These are phyloP conservation scores for Racocetra persica DNA, from an alignment of 371 early-diverging fungal genomes.

Conservation along the genomic window DNA sequence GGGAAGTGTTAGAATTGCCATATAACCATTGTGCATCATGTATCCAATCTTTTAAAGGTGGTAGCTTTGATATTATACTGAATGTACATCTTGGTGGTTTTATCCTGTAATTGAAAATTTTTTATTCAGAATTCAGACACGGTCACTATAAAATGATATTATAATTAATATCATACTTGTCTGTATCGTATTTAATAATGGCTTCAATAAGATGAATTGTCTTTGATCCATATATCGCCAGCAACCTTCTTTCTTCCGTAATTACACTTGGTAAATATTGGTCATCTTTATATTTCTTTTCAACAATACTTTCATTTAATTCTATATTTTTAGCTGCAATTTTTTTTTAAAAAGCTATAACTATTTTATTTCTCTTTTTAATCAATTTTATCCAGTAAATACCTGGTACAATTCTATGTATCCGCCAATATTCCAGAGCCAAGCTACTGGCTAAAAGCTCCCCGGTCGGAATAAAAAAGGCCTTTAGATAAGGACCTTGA, in stretches of 20 bases:
- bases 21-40: constrained; percentile 42
- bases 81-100: constrained; percentile 10
- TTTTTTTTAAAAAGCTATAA: background rate
- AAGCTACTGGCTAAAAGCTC: constrained; percentile 47
- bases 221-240: constrained; percentile 37
- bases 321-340: background rate
- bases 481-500: constrained; percentile 62
- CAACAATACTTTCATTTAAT: background rate
- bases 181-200: constrained; percentile 4
- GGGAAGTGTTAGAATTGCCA: background rate
- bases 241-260: constrained; percentile 1
- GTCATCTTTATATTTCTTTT: background rate
- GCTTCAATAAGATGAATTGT: constrained; percentile 22
- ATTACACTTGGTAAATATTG: background rate
- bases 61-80: background rate
- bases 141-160: background rate
- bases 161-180: background rate
- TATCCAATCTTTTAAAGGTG: constrained; percentile 44
- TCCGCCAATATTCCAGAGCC: constrained; percentile 52
- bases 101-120: background rate
- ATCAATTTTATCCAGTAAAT: background rate
- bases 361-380: background rate
- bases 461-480: constrained; percentile 58
- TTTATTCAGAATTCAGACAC: no score
- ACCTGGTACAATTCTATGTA: constrained; percentile 63